Evolutionary conservation across 805 yeast species (phyloP).

Genomic region (Cyberlindnera petersonii): DNA sequence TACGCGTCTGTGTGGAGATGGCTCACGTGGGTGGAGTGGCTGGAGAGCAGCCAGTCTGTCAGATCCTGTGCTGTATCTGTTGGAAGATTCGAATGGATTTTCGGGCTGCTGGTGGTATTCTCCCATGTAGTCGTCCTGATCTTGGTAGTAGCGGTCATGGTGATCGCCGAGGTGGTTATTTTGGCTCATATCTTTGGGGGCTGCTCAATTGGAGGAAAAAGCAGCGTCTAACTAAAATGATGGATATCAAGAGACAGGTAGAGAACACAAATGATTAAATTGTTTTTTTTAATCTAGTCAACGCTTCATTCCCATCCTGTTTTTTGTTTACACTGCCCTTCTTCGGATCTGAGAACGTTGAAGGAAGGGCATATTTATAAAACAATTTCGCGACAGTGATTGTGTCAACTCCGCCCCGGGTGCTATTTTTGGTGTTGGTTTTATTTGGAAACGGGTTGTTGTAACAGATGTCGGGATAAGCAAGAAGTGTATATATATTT

Average conservation of each 20-base stretch:
- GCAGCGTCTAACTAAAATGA: neutral
- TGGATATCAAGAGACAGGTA: neutral
- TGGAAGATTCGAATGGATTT: constrained; percentile 21
- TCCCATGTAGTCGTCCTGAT: constrained; percentile 7
- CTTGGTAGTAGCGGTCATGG: constrained; percentile 6
- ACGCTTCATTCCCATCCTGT: constrained; percentile 4
- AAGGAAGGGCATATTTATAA: no score
- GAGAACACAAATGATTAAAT: neutral
- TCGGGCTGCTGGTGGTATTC: constrained; percentile 15
- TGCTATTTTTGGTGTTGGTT: constrained; percentile 1
- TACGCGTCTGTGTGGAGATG: constrained; percentile 10
- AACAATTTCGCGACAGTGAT: neutral
- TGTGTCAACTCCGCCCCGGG: neutral
- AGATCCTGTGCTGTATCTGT: constrained; percentile 8
- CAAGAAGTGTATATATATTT: no score
- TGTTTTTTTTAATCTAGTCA: no score
- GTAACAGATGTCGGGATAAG: no score
- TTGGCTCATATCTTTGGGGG: neutral
- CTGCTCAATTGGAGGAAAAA: constrained; percentile 1
- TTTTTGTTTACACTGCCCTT: constrained; percentile 2
- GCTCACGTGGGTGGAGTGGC: constrained; percentile 14
- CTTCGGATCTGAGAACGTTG: no score
- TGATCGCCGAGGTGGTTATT: constrained; percentile 2
- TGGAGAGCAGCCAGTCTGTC: constrained; percentile 11
- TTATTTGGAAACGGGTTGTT: no score